Evolutionary conservation across 2,329 filamentous ascomycete genomes (phyloP).

Genomic region (Pseudogymnoascus sp.): DNA sequence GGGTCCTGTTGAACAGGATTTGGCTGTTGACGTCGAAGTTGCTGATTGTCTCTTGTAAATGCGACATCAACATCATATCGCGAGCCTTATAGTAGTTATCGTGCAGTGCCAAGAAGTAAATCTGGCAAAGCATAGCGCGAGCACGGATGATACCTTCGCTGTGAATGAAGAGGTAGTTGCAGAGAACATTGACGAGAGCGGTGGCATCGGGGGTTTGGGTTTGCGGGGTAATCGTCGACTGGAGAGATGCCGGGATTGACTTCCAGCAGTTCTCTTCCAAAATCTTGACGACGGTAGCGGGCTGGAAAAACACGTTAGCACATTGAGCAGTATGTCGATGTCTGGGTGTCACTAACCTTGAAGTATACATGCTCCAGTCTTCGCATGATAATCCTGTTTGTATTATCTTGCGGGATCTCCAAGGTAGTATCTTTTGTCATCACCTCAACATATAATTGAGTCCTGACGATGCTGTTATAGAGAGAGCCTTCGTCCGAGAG

Average conservation of each 20-base stretch:
- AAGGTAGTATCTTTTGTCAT: conserved; percentile 65
- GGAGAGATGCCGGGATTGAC: conserved; percentile 58
- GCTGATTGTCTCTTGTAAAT: conserved; percentile 92
- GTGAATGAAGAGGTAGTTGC: conserved; percentile 89
- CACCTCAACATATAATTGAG: conserved; percentile 80
- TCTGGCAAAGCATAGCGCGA: conserved; percentile 95
- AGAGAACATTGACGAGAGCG: conserved; percentile 76
- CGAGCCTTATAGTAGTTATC: conserved; percentile 97
- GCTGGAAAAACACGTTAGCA: conserved; percentile 41
- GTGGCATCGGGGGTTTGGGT: conserved; percentile 60
- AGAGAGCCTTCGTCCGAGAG: conserved; percentile 83
- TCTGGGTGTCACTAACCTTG: conserved; percentile 55
- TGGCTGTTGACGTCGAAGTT: conserved; percentile 96
- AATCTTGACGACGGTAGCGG: conserved; percentile 84
- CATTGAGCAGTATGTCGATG: conserved; percentile 22
- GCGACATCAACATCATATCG: conserved; percentile 99
- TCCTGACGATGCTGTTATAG: conserved; percentile 88
- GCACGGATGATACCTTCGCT: conserved; percentile 95
- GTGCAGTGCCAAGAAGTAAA: conserved; percentile 96
- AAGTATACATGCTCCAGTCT: conserved; percentile 97
- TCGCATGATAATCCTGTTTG: conserved; percentile 91
- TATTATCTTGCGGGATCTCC: conserved; percentile 72
- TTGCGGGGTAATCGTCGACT: conserved; percentile 78
- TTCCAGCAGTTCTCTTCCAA: conserved; percentile 95
- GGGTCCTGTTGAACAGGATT: conserved; percentile 96